Conservation (phyloP, 305 asterid genomes). For the Fraxinus latifolia region DNA sequence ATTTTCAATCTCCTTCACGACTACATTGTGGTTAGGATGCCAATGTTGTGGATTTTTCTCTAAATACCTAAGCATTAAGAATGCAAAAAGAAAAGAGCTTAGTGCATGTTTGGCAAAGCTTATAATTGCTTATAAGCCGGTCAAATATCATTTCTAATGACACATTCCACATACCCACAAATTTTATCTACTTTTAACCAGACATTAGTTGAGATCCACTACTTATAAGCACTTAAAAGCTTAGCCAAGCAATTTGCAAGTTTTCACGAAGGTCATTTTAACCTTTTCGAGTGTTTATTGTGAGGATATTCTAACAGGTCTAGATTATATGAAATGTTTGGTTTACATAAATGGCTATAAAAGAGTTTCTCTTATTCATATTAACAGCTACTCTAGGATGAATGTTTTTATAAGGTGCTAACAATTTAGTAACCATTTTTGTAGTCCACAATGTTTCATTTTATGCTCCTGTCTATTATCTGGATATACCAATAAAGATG, state of each 20-base stretch:
- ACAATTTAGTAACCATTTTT: neutral
- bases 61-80: neutral
- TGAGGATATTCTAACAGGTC: neutral
- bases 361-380: neutral
- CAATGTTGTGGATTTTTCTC: neutral
- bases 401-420: neutral
- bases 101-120: neutral
- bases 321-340: neutral
- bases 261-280: neutral
- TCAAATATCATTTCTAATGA: neutral
- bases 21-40: conserved; percentile 3
- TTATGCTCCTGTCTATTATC: neutral
- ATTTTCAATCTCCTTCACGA: conserved; percentile 1
- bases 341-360: neutral
- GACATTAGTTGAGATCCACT: neutral
- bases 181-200: neutral
- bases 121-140: neutral
- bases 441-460: neutral
- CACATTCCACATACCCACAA: neutral
- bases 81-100: neutral
- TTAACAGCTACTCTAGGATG: neutral
- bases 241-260: neutral
- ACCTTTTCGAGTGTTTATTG: neutral
- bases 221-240: neutral
- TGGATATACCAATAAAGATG: neutral